These are phyloP conservation scores for Dendrothele bispora DNA, from an alignment of 768 basidiomycete genomes.

Conservation along the genomic window DNA sequence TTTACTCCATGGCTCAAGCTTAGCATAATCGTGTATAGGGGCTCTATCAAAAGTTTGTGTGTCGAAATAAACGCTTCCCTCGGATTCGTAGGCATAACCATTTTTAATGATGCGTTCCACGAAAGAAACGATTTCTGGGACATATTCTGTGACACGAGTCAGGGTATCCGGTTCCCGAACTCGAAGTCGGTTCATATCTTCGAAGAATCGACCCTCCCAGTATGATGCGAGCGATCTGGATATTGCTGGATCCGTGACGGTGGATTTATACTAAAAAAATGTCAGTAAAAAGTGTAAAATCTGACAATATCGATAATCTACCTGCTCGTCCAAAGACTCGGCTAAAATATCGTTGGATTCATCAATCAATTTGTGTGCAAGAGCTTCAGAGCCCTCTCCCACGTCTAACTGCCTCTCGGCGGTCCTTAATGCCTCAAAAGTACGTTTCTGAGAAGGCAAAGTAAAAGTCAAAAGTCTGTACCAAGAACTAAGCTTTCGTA, in stretches of 20 bases:
- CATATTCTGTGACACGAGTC: conserved; percentile 95
- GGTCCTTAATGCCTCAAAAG: conserved; percentile 48
- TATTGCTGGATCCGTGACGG: conserved; percentile 84
- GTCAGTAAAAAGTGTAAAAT: conserved; percentile 11
- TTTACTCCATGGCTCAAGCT: conserved; percentile 95
- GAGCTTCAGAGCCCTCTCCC: conserved; percentile 39
- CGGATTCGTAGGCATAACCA: conserved; percentile 70
- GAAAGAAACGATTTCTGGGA: conserved; percentile 91
- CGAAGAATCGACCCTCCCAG: conserved; percentile 90
- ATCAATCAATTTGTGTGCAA: conserved; percentile 62
- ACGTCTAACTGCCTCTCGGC: conserved; percentile 46
- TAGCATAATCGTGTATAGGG: conserved; percentile 83
- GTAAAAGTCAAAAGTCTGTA: conserved; percentile 4
- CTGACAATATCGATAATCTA: conserved; percentile 26
- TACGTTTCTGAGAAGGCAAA: conserved; percentile 40
- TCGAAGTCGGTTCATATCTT: conserved; percentile 87
- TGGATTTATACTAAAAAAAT: conserved; percentile 60
- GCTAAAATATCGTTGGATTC: conserved; percentile 78
- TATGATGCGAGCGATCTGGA: conserved; percentile 79
- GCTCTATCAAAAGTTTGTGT: conserved; percentile 78
- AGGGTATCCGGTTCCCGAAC: conserved; percentile 87
- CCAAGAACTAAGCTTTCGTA: too few relatives aligned
- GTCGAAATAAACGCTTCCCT: conserved; percentile 92
- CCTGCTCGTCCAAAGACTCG: conserved; percentile 71
- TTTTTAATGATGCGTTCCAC: conserved; percentile 83